A percentile compares a stretch with the other conserved stretches of the same genome.
Evolutionary conservation across 2,329 filamentous ascomycete species (phyloP).

Genomic region (Neofusicoccum sp.): DNA sequence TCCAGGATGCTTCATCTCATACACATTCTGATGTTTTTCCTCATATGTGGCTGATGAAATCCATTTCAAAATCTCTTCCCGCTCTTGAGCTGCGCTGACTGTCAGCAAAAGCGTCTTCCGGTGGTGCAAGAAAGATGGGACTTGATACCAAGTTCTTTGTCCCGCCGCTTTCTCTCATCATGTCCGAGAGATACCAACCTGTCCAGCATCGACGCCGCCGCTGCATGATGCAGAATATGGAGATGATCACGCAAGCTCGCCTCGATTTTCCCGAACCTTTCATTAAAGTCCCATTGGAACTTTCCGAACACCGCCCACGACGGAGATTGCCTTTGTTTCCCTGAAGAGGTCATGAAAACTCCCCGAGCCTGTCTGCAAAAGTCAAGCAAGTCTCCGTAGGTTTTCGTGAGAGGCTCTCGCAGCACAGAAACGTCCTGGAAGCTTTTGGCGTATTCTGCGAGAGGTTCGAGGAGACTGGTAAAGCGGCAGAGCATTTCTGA

Average conservation of each 20-base stretch:
- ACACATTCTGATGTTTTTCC: slow-evolving; percentile 23
- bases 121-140: not conserved
- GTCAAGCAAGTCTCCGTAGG: not conserved
- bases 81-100: slow-evolving; percentile 14
- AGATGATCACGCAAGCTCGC: slow-evolving; percentile 22
- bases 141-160: not conserved
- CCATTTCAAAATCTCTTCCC: slow-evolving; percentile 24
- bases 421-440: not conserved
- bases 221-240: slow-evolving; percentile 22
- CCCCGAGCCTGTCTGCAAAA: not conserved
- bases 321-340: not conserved
- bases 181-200: not conserved
- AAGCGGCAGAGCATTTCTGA: not conserved
- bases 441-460: not conserved
- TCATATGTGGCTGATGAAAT: slow-evolving; percentile 25
- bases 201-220: slow-evolving; percentile 8
- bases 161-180: not conserved
- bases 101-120: not conserved
- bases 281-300: not conserved
- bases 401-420: not conserved
- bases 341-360: not conserved
- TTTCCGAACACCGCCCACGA: not conserved
- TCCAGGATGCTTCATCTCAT: slow-evolving; percentile 23
- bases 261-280: not conserved
- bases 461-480: not conserved